Base-by-base conservation (phyloP, 1,284 basidiomycete genomes). In the Austroboletus olivaceoglutinosus region DNA sequence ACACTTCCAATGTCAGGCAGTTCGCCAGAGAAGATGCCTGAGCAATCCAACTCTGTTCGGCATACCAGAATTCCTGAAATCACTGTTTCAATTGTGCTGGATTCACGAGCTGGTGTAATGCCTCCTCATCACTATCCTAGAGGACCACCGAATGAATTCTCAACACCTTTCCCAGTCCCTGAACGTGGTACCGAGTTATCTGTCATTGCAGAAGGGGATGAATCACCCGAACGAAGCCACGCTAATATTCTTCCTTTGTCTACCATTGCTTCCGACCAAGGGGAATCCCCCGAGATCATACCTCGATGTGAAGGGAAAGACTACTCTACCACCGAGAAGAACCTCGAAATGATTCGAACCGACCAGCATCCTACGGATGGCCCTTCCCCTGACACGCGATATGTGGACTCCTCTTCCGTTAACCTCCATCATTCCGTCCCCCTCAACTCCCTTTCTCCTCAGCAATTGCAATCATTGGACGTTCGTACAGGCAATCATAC, bases 191-290 rank as follows among this genome's bases (percentile, higher is more conserved):
- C 67, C n/a, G 70, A 83, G 45, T 65, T 89, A 21, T 89, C 85
- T 30, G 74, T 87, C 47, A 89, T 89, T 50, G 82, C 76, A 1
- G 86, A 89, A 67, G 84, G 80, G 45, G 84, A 89, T 40, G 86
- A 88, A 59, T 69, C 72, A 10, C 68, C 64, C 5, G 80, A 82
- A 44, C 68, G 69, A 16, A 75, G 63, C 54, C 63, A 55, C 29
- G 40, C 45, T 4, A 68, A 70, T 36, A 56, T 63, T 5, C 58
- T 31, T 23, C 51, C 41, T 22, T 46, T 40, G 23, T 48, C 55
- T 39, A 21, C 51, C n/a, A 8, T 44, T 25, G 15, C 27, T 42
- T 43, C 45, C 37, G 23, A 34, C 18, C 43, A 33, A 22, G 45
- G 33, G n/a, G 25, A 21, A 39, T 41, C 33, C 31, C 34, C 36